Evolutionary conservation across 306 rosid genomes (phyloP).

Genomic region (Gleditsia sinensis): DNA sequence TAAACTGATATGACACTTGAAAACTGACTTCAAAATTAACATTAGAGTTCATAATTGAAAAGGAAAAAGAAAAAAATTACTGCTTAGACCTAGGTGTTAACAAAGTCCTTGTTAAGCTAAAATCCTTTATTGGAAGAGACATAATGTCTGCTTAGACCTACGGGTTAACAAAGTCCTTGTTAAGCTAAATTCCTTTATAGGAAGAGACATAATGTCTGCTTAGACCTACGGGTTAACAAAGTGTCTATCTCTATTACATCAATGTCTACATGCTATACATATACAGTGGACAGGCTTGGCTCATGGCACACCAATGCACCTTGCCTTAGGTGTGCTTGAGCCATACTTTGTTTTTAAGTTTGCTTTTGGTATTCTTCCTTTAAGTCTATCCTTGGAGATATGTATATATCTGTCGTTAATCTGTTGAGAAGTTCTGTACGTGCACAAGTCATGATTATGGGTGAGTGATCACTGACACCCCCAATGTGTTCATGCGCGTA

Average conservation of each 20-base stretch:
- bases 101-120: background rate
- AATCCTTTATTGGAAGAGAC: background rate
- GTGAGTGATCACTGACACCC: background rate
- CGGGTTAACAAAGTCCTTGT: too few relatives aligned
- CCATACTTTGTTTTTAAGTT: background rate
- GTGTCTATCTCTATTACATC: background rate
- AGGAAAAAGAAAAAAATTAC: too few relatives aligned
- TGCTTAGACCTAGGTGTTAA: too few relatives aligned
- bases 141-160: too few relatives aligned
- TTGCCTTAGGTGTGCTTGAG: background rate
- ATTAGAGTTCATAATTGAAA: too few relatives aligned
- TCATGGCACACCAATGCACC: constrained; percentile 1
- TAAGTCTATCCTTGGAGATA: background rate
- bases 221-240: background rate
- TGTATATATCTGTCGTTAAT: too few relatives aligned
- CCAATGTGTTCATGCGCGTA: constrained; percentile 5
- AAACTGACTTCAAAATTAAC: too few relatives aligned
- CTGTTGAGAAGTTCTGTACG: too few relatives aligned
- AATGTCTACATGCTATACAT: background rate
- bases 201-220: background rate
- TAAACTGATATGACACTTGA: too few relatives aligned
- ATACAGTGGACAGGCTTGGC: background rate
- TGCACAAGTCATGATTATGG: background rate
- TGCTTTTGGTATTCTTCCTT: background rate
- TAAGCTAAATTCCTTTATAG: background rate